A percentile compares a stretch with the other conserved stretches of the same genome.
Evolutionary conservation across 2,329 filamentous ascomycete species (phyloP).

Genomic region (Xylaria sp.): DNA sequence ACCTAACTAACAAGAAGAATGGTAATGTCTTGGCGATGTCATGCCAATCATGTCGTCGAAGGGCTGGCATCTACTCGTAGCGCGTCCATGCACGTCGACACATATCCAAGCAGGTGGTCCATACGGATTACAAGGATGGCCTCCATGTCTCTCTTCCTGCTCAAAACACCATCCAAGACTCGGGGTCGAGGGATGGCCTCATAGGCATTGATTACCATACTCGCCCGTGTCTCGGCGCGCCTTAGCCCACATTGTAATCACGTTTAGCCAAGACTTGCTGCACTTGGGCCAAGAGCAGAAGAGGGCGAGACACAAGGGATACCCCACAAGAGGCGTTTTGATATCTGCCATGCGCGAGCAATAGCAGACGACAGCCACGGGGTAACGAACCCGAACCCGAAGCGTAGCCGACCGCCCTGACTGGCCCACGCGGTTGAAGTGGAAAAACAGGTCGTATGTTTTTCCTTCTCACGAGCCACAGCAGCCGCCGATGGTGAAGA

Average conservation of each 20-base stretch:
- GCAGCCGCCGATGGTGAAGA: neutral
- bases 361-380: neutral
- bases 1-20: constrained; percentile 11
- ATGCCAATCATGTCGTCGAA: constrained; percentile 15
- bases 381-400: neutral
- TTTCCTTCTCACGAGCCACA: neutral
- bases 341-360: neutral
- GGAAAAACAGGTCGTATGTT: constrained; percentile 7
- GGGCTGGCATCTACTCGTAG: constrained; percentile 12
- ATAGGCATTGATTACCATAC: constrained; percentile 22
- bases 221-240: constrained; percentile 24
- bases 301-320: constrained; percentile 18
- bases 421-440: constrained; percentile 4
- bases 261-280: constrained; percentile 17
- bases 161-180: constrained; percentile 13
- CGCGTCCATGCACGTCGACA: too few relatives aligned
- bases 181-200: constrained; percentile 15
- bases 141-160: neutral
- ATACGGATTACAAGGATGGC: constrained; percentile 1
- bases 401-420: constrained; percentile 4
- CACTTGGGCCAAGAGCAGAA: neutral
- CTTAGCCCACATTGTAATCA: constrained; percentile 26
- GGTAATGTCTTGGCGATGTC: constrained; percentile 13
- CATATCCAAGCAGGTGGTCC: neutral
- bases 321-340: constrained; percentile 8